Conservation (phyloP, 2,329 filamentous ascomycete species). For the Delphinella strobiligena region DNA sequence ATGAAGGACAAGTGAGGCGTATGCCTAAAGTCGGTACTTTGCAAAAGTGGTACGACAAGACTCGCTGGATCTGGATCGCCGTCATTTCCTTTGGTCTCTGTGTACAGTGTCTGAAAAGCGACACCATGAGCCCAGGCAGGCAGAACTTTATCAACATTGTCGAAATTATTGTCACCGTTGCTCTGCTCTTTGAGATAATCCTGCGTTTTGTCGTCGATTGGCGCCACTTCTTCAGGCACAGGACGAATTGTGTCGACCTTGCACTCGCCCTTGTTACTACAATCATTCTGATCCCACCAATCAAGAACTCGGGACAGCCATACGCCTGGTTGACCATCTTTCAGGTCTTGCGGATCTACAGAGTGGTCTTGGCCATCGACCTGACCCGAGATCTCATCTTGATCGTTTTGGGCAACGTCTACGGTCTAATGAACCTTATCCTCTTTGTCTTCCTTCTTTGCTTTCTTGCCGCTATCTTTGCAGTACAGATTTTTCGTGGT, state of each 20-base stretch:
- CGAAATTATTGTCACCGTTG: slow-evolving; percentile 63
- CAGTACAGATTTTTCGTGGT: slow-evolving; percentile 82
- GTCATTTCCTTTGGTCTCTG: slow-evolving; percentile 73
- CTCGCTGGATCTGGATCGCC: slow-evolving; percentile 63
- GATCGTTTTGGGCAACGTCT: slow-evolving; percentile 79
- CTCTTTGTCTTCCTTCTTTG: slow-evolving; percentile 94
- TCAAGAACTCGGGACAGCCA: slow-evolving; percentile 55
- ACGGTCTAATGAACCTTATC: slow-evolving; percentile 87
- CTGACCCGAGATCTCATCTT: slow-evolving; percentile 78
- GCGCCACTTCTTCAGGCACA: slow-evolving; percentile 63
- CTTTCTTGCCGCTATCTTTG: slow-evolving; percentile 86
- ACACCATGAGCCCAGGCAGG: slow-evolving; percentile 55
- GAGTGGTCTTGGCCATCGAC: slow-evolving; percentile 78
- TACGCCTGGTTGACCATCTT: slow-evolving; percentile 90
- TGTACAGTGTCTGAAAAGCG: slow-evolving; percentile 64
- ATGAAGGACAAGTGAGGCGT: slow-evolving; percentile 25
- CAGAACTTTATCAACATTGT: slow-evolving; percentile 55
- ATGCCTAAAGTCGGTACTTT: slow-evolving; percentile 35
- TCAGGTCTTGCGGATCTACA: slow-evolving; percentile 84
- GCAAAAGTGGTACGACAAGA: slow-evolving; percentile 64
- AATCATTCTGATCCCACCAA: slow-evolving; percentile 73
- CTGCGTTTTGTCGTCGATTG: slow-evolving; percentile 69
- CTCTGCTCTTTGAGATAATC: slow-evolving; percentile 72
- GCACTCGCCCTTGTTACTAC: slow-evolving; percentile 68
- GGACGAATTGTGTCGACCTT: slow-evolving; percentile 70